Percentiles rank a stretch among this genome's conserved stretches.
Evolutionary conservation across 2,329 filamentous ascomycete species (phyloP).

Genomic region (Penicillium palitans): DNA sequence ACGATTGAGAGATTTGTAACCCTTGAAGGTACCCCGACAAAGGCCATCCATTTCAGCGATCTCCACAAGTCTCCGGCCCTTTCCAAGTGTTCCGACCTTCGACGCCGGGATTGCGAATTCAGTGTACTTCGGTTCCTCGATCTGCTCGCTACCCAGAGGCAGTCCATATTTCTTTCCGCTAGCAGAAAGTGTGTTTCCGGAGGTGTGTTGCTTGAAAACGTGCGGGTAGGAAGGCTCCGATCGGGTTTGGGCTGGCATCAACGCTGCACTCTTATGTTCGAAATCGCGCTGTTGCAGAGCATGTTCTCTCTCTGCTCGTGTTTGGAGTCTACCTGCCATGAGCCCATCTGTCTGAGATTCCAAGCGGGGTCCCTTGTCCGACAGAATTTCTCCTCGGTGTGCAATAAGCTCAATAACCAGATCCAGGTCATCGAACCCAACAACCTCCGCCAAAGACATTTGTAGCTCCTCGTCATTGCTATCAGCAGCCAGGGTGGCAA

Average conservation of each 20-base stretch:
- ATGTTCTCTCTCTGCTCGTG: slow-evolving; percentile 74
- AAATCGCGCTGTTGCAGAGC: slow-evolving; percentile 72
- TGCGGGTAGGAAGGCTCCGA: slow-evolving; percentile 82
- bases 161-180: slow-evolving; percentile 80
- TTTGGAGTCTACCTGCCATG: slow-evolving; percentile 63
- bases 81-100: slow-evolving; percentile 71
- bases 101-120: slow-evolving; percentile 85
- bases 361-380: slow-evolving; percentile 34
- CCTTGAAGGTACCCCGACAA: slow-evolving; percentile 87
- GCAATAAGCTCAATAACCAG: slow-evolving; percentile 88
- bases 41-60: slow-evolving; percentile 85
- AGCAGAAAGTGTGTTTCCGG: slow-evolving; percentile 80
- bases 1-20: slow-evolving; percentile 88
- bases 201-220: slow-evolving; percentile 80
- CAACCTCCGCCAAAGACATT: slow-evolving; percentile 80
- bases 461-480: slow-evolving; percentile 83
- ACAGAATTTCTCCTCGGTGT: slow-evolving; percentile 68
- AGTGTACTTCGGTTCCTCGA: slow-evolving; percentile 77
- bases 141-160: slow-evolving; percentile 70
- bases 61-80: slow-evolving; percentile 71
- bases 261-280: slow-evolving; percentile 74
- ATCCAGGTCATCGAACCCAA: slow-evolving; percentile 92
- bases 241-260: slow-evolving; percentile 70
- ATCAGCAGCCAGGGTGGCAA: slow-evolving; percentile 69
- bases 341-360: slow-evolving; percentile 46